These are phyloP conservation scores for Tolypocladium nubicola DNA, from an alignment of 2,329 filamentous ascomycete genomes.

Conservation along the genomic window DNA sequence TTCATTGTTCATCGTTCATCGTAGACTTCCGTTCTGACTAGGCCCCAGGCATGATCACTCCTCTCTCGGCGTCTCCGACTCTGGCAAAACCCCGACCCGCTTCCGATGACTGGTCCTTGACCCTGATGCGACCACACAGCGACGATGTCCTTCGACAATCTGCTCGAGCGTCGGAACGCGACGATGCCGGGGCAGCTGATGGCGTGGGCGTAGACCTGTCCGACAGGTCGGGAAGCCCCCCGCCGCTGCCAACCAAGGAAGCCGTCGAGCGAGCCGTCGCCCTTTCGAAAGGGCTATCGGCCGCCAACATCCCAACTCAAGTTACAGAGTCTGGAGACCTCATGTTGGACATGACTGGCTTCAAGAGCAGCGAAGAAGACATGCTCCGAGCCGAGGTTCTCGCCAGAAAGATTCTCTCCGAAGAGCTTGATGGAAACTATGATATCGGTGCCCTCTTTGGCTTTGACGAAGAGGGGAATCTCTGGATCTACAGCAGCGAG, in stretches of 20 bases:
- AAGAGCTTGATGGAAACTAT: constrained; percentile 89
- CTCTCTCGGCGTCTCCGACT: constrained; percentile 43
- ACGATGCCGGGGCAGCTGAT: constrained; percentile 24
- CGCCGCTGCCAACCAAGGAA: constrained; percentile 59
- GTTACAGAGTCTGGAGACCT: constrained; percentile 90
- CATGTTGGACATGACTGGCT: constrained; percentile 97
- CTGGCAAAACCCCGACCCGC: constrained; percentile 32
- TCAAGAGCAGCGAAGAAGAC: constrained; percentile 90
- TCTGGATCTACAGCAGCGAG: constrained; percentile 99
- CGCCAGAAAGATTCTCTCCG: constrained; percentile 80
- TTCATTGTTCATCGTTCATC: neutral
- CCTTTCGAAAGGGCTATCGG: constrained; percentile 77
- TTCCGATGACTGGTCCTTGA: constrained; percentile 40
- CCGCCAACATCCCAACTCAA: constrained; percentile 83
- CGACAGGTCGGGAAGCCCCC: constrained; percentile 65
- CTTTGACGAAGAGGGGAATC: constrained; percentile 87
- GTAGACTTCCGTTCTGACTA: neutral
- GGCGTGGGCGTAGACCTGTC: constrained; percentile 28
- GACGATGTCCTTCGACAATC: constrained; percentile 42
- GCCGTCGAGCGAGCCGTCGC: constrained; percentile 75
- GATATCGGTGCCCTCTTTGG: constrained; percentile 94
- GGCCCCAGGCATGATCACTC: constrained; percentile 35
- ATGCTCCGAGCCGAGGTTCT: constrained; percentile 86
- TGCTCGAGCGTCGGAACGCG: constrained; percentile 26
- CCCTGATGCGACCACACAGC: constrained; percentile 35